Percentiles rank a stretch among this genome's conserved stretches.
These are phyloP conservation scores for Apiotrichum siamense DNA, from an alignment of 1,284 basidiomycete genomes.

Conservation along the genomic window DNA sequence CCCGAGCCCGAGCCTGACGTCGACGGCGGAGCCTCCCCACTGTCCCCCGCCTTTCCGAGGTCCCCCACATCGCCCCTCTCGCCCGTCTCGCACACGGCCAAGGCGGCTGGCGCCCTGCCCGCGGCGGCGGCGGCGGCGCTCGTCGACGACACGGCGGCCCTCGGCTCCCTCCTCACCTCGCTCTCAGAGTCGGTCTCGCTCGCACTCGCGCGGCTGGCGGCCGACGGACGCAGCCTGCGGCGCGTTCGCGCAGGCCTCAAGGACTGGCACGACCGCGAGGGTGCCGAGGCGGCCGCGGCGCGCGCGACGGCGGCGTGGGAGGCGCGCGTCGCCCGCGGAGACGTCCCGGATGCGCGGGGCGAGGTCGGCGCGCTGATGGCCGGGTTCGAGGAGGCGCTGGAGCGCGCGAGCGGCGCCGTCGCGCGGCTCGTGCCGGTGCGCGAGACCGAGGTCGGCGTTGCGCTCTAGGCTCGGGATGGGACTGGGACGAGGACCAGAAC, in stretches of 20 bases:
- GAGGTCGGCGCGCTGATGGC: slow-evolving; percentile 1
- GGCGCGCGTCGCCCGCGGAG: neutral
- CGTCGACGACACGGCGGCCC: neutral
- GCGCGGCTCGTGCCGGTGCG: neutral
- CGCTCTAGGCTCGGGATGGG: too few species aligned
- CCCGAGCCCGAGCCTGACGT: too few species aligned
- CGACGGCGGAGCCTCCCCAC: neutral
- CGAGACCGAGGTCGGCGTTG: neutral
- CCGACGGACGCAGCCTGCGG: slow-evolving; percentile 3
- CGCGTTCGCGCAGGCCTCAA: slow-evolving; percentile 5
- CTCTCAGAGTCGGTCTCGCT: neutral
- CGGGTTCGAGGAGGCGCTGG: slow-evolving; percentile 14
- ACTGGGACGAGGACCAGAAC: too few species aligned
- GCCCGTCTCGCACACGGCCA: neutral
- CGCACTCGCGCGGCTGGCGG: neutral
- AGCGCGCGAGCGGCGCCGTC: neutral
- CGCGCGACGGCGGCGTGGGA: slow-evolving; percentile 11
- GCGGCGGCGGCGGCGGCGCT: neutral
- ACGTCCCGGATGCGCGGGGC: neutral
- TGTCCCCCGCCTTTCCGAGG: neutral
- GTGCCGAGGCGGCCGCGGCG: slow-evolving; percentile 7
- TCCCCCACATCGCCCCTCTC: neutral
- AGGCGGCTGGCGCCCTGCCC: neutral
- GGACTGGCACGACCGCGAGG: slow-evolving; percentile 6
- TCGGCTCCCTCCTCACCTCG: neutral